Evolutionary conservation across 2,329 filamentous ascomycete genomes (phyloP), one percentile per base, ranked within the genome.

Genomic region (Colletotrichum magnum): DNA sequence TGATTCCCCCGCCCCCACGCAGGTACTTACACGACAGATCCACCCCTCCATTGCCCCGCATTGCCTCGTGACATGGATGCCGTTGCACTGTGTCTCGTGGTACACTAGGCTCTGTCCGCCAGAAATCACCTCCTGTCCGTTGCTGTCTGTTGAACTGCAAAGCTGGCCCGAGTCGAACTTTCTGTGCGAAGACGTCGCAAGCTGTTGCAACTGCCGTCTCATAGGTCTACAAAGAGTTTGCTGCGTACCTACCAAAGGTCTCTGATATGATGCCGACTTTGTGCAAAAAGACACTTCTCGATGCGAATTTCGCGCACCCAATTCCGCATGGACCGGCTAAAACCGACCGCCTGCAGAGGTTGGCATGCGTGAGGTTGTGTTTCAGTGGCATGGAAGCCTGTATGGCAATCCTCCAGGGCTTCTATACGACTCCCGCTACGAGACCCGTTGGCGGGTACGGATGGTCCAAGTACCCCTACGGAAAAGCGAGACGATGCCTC

Each of bases 1-100:
- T 39, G 28, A 26, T 70, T 47, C 57, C 52, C 28, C 57, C 68
- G 45, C 57, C 58, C 68, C 68, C 58, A 70, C 58, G 58, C 52
- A 47, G 15, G 15, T 43, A 16, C 3, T 2, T 43, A 43, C 41
- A 43, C 41, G 41, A 43, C 28, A 18, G 39, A 18, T 13, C 50
- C 45, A 57, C 21, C 36, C 28, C 15, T 36, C 52, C 28, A 51
- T 18, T 68, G 58, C 45, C 58, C 68, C 68, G 58, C 64, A 58
- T 54, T 32, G 28, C 45, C 58, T 32, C 15, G 18, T 52, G 24
- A 52, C 56, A 66, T 60, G 52, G 58, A 58, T 56, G 28, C 21
- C 21, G 21, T 45, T 41, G 18, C 21, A 24, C 43, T 67, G 48
- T 61, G 32, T 36, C 32, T 36, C 32, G 32, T 36, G 32, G 32